Evolutionary conservation across 352 stramenopile genomes (phyloP).

Genomic region (Pythium brachiatum): DNA sequence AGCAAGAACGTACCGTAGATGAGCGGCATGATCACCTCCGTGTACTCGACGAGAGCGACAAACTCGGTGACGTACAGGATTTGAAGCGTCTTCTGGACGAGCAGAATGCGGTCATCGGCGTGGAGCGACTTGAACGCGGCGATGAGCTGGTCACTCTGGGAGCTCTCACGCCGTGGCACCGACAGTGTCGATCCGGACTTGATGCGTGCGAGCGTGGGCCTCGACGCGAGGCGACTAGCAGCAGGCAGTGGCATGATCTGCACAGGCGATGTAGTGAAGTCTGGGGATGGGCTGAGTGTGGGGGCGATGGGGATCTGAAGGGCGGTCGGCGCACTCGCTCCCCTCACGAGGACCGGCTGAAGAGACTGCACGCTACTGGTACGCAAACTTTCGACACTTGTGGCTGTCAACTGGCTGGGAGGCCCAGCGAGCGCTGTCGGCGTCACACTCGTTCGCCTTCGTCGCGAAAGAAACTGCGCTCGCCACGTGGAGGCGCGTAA

Average conservation of each 20-base stretch:
- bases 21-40: constrained; percentile 32
- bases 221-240: neutral
- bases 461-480: neutral
- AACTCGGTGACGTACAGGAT: constrained; percentile 32
- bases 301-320: neutral
- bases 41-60: constrained; percentile 28
- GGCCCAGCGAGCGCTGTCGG: neutral
- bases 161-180: neutral
- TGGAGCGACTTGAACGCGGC: neutral
- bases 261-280: neutral
- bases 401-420: neutral
- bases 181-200: neutral
- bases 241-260: neutral
- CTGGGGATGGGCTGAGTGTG: neutral
- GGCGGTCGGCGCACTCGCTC: neutral
- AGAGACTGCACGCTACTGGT: neutral
- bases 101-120: neutral
- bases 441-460: neutral
- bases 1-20: constrained; percentile 23
- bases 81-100: constrained; percentile 13
- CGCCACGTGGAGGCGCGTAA: constrained; percentile 1
- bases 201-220: neutral
- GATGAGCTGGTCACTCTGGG: neutral
- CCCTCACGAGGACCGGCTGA: neutral
- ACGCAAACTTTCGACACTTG: neutral